A percentile compares a stretch with the other conserved stretches of the same genome.
Evolutionary conservation across 768 basidiomycete species (phyloP).

Genomic region (Kwoniella mangroviensis): DNA sequence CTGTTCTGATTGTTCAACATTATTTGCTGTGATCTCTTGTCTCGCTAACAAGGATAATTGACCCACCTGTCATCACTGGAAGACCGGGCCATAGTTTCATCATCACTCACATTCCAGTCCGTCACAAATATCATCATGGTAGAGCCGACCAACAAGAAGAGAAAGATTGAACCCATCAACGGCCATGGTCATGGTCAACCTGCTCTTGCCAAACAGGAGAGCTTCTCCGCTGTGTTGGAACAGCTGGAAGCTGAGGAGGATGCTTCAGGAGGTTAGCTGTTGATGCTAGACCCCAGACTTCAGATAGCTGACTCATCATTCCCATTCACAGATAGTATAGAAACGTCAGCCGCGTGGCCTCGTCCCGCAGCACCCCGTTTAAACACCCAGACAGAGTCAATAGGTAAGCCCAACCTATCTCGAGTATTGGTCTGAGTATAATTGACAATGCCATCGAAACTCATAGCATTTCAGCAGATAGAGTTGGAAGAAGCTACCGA

Average conservation of each 20-base stretch:
- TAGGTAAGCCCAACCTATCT: constrained; percentile 63
- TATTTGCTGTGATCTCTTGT: neutral
- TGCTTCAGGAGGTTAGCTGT: constrained; percentile 36
- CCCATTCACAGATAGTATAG: constrained; percentile 38
- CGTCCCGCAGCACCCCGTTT: constrained; percentile 61
- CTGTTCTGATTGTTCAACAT: constrained; percentile 4
- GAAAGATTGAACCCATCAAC: constrained; percentile 35
- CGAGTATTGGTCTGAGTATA: neutral
- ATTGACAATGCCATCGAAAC: neutral
- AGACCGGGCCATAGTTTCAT: no score
- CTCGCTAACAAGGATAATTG: no score
- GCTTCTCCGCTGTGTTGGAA: constrained; percentile 49
- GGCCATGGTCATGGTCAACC: constrained; percentile 22
- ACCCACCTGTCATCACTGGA: no score
- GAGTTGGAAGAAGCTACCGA: constrained; percentile 77
- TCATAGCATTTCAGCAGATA: constrained; percentile 90
- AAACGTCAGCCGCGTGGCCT: constrained; percentile 56
- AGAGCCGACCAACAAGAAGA: constrained; percentile 41
- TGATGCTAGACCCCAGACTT: no score
- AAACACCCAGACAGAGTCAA: constrained; percentile 67
- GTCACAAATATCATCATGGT: constrained; percentile 23
- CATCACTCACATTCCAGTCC: no score
- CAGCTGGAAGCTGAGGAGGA: constrained; percentile 54
- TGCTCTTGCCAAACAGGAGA: constrained; percentile 35
- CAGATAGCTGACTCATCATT: neutral